Conservation (phyloP, 2,329 filamentous ascomycete genomes). For the Beauveria sp. region DNA sequence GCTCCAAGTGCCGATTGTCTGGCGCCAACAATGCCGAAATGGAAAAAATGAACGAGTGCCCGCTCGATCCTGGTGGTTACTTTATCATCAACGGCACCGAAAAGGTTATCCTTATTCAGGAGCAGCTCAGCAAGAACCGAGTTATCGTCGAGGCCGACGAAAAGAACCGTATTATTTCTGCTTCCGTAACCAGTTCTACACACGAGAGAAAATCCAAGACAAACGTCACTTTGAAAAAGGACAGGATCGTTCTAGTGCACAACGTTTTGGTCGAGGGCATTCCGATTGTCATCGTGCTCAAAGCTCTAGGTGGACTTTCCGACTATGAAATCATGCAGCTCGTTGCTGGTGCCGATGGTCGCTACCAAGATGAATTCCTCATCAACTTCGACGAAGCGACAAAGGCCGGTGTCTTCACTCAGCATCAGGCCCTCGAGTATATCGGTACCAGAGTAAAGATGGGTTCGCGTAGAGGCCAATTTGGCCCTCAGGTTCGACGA, state of each 20-base stretch:
- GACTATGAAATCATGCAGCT: constrained; percentile 93
- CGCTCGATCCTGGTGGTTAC: constrained; percentile 91
- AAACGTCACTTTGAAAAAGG: constrained; percentile 91
- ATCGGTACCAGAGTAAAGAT: constrained; percentile 84
- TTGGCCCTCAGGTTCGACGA: constrained; percentile 51
- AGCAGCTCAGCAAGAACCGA: constrained; percentile 97
- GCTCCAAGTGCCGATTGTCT: constrained; percentile 81
- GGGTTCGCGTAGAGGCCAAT: constrained; percentile 57
- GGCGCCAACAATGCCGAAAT: constrained; percentile 81
- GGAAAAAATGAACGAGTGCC: constrained; percentile 90
- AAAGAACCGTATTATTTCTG: constrained; percentile 89
- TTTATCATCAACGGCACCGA: constrained; percentile 97
- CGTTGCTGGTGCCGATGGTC: constrained; percentile 76
- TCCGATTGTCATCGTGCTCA: constrained; percentile 89
- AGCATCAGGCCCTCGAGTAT: constrained; percentile 92
- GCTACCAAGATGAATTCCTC: constrained; percentile 90
- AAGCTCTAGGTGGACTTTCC: constrained; percentile 86
- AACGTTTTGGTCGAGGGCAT: constrained; percentile 90
- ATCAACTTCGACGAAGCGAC: constrained; percentile 92
- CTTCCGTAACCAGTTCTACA: constrained; percentile 95
- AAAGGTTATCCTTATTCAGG: constrained; percentile 97
- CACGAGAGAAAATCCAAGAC: constrained; percentile 98
- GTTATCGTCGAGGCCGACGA: constrained; percentile 91
- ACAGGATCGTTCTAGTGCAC: constrained; percentile 79
- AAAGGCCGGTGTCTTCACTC: constrained; percentile 77